Evolutionary conservation across 2,329 filamentous ascomycete genomes (phyloP).

Genomic region (Sordariomycetes sp.): DNA sequence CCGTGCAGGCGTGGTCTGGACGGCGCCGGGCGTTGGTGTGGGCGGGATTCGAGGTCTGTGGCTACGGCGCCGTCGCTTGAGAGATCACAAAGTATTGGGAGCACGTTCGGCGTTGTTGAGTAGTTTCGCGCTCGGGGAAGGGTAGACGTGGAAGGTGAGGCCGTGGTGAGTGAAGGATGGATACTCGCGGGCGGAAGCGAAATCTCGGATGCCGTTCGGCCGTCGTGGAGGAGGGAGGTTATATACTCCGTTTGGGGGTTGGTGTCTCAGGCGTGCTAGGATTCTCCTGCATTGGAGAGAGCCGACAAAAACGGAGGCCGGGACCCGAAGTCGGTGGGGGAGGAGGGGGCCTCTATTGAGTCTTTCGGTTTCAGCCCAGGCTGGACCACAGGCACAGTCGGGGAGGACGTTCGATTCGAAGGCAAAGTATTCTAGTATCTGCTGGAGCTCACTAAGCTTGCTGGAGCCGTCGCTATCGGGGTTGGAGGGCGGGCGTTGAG

Average conservation of each 20-base stretch:
- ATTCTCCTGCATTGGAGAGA: background rate
- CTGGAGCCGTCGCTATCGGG: background rate
- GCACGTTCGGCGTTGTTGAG: background rate
- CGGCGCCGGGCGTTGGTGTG: background rate
- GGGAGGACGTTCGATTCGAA: background rate
- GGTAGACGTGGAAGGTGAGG: background rate
- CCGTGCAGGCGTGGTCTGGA: background rate
- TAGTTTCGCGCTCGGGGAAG: background rate
- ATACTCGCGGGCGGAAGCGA: background rate
- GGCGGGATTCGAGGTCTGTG: background rate
- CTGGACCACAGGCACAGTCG: background rate
- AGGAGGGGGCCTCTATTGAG: background rate
- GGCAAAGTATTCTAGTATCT: background rate
- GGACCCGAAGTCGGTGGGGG: background rate
- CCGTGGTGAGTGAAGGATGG: background rate
- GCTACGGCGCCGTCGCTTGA: background rate
- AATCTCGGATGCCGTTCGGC: background rate
- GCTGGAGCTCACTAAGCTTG: background rate
- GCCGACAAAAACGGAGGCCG: background rate
- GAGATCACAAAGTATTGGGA: background rate
- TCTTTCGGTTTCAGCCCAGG: background rate
- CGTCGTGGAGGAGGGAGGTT: background rate
- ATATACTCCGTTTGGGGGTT: background rate
- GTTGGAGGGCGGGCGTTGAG: background rate
- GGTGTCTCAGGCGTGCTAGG: background rate